These are phyloP conservation scores for Ophiocordyceps polyrhachis-furcata DNA, from an alignment of 2,329 filamentous ascomycete genomes.

Conservation along the genomic window DNA sequence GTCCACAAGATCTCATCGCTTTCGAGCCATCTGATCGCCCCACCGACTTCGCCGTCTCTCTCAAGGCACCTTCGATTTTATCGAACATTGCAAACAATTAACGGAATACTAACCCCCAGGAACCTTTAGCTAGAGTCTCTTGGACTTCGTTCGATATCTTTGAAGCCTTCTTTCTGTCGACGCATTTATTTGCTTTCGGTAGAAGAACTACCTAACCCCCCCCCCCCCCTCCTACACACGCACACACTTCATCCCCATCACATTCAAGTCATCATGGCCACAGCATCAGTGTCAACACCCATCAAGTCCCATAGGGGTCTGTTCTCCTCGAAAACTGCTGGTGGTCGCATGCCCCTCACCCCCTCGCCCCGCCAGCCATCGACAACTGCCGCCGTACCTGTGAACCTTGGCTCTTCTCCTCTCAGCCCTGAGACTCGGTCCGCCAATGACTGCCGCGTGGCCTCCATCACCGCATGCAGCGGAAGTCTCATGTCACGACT, in stretches of 20 bases:
- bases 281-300: constrained; percentile 64
- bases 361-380: constrained; percentile 65
- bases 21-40: constrained; percentile 26
- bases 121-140: constrained; percentile 42
- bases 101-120: constrained; percentile 30
- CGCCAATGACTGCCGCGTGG: constrained; percentile 30
- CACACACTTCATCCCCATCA: constrained; percentile 6
- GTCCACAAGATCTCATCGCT: constrained; percentile 31
- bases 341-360: constrained; percentile 85
- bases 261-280: constrained; percentile 50
- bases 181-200: constrained; percentile 30
- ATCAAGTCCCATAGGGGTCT: constrained; percentile 88
- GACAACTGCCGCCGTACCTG: constrained; percentile 26
- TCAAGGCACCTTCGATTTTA: constrained; percentile 23
- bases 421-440: constrained; percentile 51
- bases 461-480: constrained; percentile 57
- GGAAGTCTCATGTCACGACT: constrained; percentile 56
- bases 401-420: constrained; percentile 48
- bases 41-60: constrained; percentile 23
- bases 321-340: constrained; percentile 82
- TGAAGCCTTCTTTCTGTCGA: constrained; percentile 19
- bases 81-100: constrained; percentile 25
- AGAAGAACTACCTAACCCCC: constrained; percentile 7
- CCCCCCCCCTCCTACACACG: constrained; percentile 4
- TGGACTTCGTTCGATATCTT: constrained; percentile 32